Base-by-base conservation (phyloP, 2,329 filamentous ascomycete genomes). In the Stemphylium vesicarium region DNA sequence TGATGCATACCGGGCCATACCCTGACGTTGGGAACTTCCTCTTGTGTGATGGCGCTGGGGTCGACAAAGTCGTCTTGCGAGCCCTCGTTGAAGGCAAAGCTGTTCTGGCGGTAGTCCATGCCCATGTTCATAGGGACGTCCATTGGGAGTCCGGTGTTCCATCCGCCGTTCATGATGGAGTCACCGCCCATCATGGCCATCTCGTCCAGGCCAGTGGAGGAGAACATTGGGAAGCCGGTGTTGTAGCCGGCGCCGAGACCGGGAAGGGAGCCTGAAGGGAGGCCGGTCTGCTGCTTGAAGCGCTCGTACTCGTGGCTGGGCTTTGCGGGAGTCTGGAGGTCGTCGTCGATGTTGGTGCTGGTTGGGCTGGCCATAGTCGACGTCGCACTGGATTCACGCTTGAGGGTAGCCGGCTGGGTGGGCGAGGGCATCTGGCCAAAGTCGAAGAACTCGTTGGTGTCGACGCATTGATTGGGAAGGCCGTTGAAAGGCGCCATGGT, bases 231-330 rank as follows among this genome's bases (percentile, higher is more conserved):
- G 50, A 69, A 81, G 59, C 72, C 75, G 10, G 66, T 52, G 62
- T 66, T 71, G 63, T 69, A 69, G 13, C 40, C 81, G 71, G 89
- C 83, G 75, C 90, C 92, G 67, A 95, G 85, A 32, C 90, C 89
- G 71, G 95, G 85, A 11, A 93, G 81, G 47, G 92, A 93, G 59
- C 92, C 92, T 1, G 91, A 88, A 0, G 95, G 91, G 26, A 97
- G 87, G 60, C 93, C 92, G 3, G 95, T 97, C 80, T 97, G 93
- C 75, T 99, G 95, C 79, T 92, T 91, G 81, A 97, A 96, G 72
- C 91, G 87, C 70, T 92, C 91, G 81, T 98, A 98, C 78, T 96
- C 91, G 79, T 97, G 93, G 76, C 92, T 96, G 8, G 95, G 94
- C 32, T 87, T 91, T 42, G 86, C 87, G 70, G 93, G 85, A 16